phyloP scores from a whole-genome alignment of 2,329 filamentous ascomycete genomes.

The Bipolaris cookei region DNA sequence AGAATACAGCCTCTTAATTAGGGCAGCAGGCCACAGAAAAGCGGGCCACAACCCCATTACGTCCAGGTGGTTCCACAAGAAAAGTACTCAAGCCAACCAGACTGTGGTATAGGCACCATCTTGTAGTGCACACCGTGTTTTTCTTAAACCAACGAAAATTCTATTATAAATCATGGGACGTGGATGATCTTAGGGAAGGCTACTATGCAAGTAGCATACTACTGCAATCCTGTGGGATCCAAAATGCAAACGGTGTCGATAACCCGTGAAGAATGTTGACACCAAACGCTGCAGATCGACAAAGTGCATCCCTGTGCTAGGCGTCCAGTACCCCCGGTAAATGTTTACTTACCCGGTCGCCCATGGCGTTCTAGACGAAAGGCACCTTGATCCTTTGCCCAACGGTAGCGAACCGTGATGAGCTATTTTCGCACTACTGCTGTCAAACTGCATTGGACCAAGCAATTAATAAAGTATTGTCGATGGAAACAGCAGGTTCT shows the following conservation, averaged over 20 bases:
- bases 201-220: not conserved
- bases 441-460: not conserved
- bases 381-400: not conserved
- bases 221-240: not conserved
- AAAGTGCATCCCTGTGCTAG: not conserved
- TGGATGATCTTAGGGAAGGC: not conserved
- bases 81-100: not conserved
- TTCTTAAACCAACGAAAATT: not conserved
- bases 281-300: not conserved
- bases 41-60: not conserved
- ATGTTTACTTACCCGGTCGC: slow-evolving; percentile 7
- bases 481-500: slow-evolving; percentile 4
- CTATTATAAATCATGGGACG: too few species aligned
- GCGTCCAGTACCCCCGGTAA: not conserved
- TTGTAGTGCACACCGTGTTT: not conserved
- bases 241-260: not conserved
- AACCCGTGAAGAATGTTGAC: not conserved
- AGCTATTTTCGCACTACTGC: slow-evolving; percentile 2
- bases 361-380: slow-evolving; percentile 6
- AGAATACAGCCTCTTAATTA: too few species aligned
- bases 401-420: not conserved
- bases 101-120: not conserved
- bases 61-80: not conserved
- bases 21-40: not conserved
- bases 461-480: slow-evolving; percentile 7